phyloP scores from a whole-genome alignment of 179 eudicot species.

The Spergularia azorica region DNA sequence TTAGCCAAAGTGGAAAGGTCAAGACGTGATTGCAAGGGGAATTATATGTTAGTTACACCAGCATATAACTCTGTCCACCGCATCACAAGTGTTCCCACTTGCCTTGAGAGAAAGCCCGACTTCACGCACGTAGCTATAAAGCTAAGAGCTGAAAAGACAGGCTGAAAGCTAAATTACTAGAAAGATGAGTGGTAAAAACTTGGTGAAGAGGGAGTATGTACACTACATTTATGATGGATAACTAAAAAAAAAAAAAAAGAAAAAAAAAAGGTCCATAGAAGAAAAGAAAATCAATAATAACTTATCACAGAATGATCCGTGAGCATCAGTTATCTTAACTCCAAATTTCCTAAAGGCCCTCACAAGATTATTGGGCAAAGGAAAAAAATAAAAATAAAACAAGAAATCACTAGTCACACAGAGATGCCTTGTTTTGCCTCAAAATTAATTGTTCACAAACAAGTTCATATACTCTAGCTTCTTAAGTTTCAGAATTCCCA shows the following conservation, averaged over 20 bases:
- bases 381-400: too few relatives aligned
- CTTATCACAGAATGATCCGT: constrained; percentile 1
- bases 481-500: too few relatives aligned
- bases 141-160: background rate
- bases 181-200: background rate
- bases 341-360: background rate
- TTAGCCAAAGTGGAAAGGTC: background rate
- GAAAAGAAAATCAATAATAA: background rate
- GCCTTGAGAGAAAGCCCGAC: background rate
- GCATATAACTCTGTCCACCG: background rate
- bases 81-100: background rate
- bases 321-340: constrained; percentile 3
- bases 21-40: background rate
- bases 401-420: too few relatives aligned
- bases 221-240: background rate
- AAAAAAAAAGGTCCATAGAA: background rate
- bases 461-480: too few relatives aligned
- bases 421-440: too few relatives aligned
- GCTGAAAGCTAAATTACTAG: background rate
- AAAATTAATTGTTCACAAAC: too few relatives aligned
- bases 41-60: background rate
- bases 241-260: too few relatives aligned
- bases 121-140: background rate
- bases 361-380: too few relatives aligned
- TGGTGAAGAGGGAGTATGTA: background rate